Conservation (phyloP, 768 basidiomycete genomes). For the Fomitopsis serialis region DNA sequence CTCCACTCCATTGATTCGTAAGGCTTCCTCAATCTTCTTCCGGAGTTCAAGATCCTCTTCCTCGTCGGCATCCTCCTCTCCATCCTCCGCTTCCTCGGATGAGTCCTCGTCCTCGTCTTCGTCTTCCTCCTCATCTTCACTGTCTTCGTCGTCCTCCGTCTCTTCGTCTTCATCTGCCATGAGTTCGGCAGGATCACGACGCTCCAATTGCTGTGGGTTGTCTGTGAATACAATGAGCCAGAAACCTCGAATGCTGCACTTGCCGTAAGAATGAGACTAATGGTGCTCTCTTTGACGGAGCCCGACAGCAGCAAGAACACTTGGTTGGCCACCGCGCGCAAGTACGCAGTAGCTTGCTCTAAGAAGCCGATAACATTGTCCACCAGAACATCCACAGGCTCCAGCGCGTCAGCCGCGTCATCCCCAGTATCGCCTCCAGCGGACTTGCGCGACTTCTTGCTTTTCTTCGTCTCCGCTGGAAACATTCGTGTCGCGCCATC, state of each 20-base stretch:
- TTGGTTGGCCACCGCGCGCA: slow-evolving; percentile 75
- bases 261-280: slow-evolving; percentile 80
- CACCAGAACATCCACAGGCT: slow-evolving; percentile 79
- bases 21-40: slow-evolving; percentile 57
- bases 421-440: slow-evolving; percentile 22
- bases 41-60: slow-evolving; percentile 60
- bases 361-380: slow-evolving; percentile 89
- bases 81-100: slow-evolving; percentile 32
- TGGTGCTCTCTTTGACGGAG: slow-evolving; percentile 58
- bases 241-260: slow-evolving; percentile 26
- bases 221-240: neutral
- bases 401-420: slow-evolving; percentile 34
- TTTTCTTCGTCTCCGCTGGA: slow-evolving; percentile 25
- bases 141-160: slow-evolving; percentile 23
- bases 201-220: slow-evolving; percentile 74
- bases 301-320: slow-evolving; percentile 72
- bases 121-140: slow-evolving; percentile 23
- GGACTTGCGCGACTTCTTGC: slow-evolving; percentile 34
- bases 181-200: slow-evolving; percentile 54
- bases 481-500: slow-evolving; percentile 57
- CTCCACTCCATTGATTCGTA: slow-evolving; percentile 54
- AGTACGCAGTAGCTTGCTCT: slow-evolving; percentile 76
- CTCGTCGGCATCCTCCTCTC: slow-evolving; percentile 31
- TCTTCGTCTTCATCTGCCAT: slow-evolving; percentile 29
- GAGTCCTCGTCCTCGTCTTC: slow-evolving; percentile 26